These are phyloP conservation scores for Phyllosticta paracitricarpa DNA, from an alignment of 2,329 filamentous ascomycete species.

Conservation along the genomic window DNA sequence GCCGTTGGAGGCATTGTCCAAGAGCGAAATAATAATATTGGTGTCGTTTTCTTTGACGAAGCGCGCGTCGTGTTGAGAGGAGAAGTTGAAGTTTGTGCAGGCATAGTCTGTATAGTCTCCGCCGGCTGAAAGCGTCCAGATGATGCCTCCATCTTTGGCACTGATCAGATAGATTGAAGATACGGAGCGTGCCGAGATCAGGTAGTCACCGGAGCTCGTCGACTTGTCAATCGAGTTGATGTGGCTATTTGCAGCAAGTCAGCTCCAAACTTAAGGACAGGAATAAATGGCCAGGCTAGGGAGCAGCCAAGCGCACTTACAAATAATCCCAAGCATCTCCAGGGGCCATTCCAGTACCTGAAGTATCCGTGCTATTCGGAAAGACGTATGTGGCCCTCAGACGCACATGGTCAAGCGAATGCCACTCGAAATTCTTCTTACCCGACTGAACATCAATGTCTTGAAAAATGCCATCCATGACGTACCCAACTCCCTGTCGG, in stretches of 20 bases:
- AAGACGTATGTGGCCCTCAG: conserved; percentile 39
- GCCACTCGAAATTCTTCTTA: conserved; percentile 49
- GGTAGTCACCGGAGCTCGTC: conserved; percentile 39
- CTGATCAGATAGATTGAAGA: conserved; percentile 40
- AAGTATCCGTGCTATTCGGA: conserved; percentile 32
- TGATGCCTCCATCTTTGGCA: conserved; percentile 35
- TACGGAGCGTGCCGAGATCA: conserved; percentile 44
- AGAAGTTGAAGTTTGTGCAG: conserved; percentile 37
- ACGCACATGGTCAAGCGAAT: conserved; percentile 44
- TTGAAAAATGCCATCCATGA: conserved; percentile 44
- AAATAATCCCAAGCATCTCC: conserved; percentile 44
- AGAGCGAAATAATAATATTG: conserved; percentile 44
- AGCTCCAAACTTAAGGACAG: background rate
- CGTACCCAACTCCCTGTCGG: conserved; percentile 37
- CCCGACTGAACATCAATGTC: conserved; percentile 47
- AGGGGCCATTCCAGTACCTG: conserved; percentile 35
- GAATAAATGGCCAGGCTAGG: background rate
- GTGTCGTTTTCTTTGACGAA: conserved; percentile 36
- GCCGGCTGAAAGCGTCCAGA: conserved; percentile 39
- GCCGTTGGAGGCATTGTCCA: conserved; percentile 44
- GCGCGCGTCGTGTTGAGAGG: conserved; percentile 45
- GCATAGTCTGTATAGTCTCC: conserved; percentile 6
- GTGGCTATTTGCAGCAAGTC: conserved; percentile 24
- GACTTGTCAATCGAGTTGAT: conserved; percentile 47
- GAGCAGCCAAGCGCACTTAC: background rate